Evolutionary conservation across 805 yeast genomes (phyloP).

Genomic region (Saccharomycopsis capsularis): DNA sequence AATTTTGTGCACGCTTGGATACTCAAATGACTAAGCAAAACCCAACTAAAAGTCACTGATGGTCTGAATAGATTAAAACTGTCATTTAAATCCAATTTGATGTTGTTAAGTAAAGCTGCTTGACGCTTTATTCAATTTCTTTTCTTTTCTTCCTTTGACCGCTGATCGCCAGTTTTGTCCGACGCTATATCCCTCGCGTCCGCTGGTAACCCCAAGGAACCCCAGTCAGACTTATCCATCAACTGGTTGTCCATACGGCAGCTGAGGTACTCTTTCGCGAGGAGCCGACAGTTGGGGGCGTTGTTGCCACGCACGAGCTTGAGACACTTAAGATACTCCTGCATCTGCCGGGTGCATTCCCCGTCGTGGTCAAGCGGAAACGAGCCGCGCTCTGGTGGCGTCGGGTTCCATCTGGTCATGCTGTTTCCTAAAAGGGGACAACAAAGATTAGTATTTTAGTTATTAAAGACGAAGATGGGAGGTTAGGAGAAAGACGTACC

Average conservation of each 20-base stretch:
- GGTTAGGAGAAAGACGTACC: background rate
- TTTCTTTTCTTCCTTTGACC: too few relatives aligned
- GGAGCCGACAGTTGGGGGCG: conserved; percentile 81
- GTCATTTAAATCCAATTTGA: too few relatives aligned
- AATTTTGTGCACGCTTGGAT: too few relatives aligned
- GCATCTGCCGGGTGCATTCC: conserved; percentile 76
- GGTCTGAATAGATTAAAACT: too few relatives aligned
- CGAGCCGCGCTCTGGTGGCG: conserved; percentile 95
- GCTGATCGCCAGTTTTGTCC: too few relatives aligned
- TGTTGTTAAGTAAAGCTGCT: too few relatives aligned
- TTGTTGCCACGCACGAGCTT: conserved; percentile 72
- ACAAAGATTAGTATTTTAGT: background rate
- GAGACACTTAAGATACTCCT: conserved; percentile 69
- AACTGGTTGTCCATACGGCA: conserved; percentile 81
- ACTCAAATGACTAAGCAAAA: too few relatives aligned
- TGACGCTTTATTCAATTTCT: too few relatives aligned
- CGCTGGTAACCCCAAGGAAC: conserved; percentile 53
- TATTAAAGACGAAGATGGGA: background rate
- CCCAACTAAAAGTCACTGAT: too few relatives aligned
- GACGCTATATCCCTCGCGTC: conserved; percentile 31
- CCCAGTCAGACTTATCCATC: conserved; percentile 56
- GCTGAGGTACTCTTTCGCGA: conserved; percentile 74
- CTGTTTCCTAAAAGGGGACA: background rate
- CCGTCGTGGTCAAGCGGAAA: conserved; percentile 80
- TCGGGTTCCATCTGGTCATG: conserved; percentile 38